Evolutionary conservation across 306 rosid species (phyloP), one percentile per base, ranked within the genome.

Genomic region (Cucurbita maxima): DNA sequence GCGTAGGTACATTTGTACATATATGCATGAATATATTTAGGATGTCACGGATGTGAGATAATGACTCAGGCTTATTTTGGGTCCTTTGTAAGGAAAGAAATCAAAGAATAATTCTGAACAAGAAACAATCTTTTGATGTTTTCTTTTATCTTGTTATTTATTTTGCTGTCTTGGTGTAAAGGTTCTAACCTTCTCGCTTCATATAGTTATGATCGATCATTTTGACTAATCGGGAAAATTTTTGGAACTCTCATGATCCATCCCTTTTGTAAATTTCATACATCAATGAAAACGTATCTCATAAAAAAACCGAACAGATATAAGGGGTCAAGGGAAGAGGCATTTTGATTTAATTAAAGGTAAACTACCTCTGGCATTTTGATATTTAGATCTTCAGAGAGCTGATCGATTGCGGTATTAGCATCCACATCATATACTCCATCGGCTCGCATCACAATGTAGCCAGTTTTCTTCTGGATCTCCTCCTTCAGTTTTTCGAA

Each of bases 391-490:
- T 95, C 99, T 83, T 91, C 99, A 47, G 96, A 95, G 61, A 95
- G 97, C 82, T 95, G 99, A 84, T 95, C 93, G 45, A 89, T 95
- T 63, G 99, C 87, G 8, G 99, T 91, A 84, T 95, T 95, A 51
- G 99, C 99, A 85, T 95, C 99, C 59, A 95, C 99, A 40, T 95
- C 99, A 75, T 84, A 95, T 54, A 95, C 80, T 76, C 99, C 99
- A 78, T 88, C 90, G 0, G 99, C 97, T 71, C 96, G 92, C 96
- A 95, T 95, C 79, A 95, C 97, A 58, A 95, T 80, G 79, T 95
- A 95, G 75, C 99, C 99, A n/a, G 96, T 95, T 84, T 91, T 95
- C 66, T 91, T 95, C 84, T 95, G 96, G 78, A 95, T 95, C 87
- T 91, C 99, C 86, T 95, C 99, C 99, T 95, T 81, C 59, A 57